Conservation (phyloP, 1,284 basidiomycete genomes). For the Malassezia vespertilionis region DNA sequence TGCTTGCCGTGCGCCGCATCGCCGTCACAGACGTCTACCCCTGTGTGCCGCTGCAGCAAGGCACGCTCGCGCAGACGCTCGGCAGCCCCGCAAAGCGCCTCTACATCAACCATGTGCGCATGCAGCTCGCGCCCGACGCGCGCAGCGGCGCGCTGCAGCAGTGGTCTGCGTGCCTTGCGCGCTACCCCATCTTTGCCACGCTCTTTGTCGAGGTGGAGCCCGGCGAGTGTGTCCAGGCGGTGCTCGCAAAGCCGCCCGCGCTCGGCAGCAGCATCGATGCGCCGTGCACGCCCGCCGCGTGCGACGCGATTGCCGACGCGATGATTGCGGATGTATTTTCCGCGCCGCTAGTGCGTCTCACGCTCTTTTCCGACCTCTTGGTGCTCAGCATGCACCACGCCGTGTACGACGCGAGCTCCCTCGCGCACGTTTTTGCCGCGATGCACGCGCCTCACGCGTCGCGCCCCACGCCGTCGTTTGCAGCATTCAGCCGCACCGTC, state of each 20-base stretch:
- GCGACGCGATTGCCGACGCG: conserved; percentile 18
- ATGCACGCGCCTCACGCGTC: conserved; percentile 22
- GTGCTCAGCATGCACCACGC: conserved; percentile 33
- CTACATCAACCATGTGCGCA: conserved; percentile 28
- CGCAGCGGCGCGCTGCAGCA: conserved; percentile 8
- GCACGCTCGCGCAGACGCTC: conserved; percentile 27
- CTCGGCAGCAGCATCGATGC: no score
- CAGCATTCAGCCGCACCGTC: conserved; percentile 1
- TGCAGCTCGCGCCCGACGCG: conserved; percentile 16
- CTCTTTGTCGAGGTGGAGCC: conserved; percentile 24
- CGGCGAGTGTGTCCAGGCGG: conserved; percentile 20
- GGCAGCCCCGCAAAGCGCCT: conserved; percentile 16
- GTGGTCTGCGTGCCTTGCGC: conserved; percentile 19
- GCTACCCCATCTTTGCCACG: conserved; percentile 31
- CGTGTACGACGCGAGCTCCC: conserved; percentile 38
- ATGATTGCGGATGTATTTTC: conserved; percentile 15
- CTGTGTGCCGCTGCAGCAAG: conserved; percentile 33
- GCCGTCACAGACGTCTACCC: no score
- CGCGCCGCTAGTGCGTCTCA: conserved; percentile 26
- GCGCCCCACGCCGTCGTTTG: neutral
- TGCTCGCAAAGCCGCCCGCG: conserved; percentile 15
- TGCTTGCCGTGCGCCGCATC: no score
- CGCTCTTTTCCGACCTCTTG: conserved; percentile 14
- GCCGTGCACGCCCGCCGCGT: conserved; percentile 8
- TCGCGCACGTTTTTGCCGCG: conserved; percentile 15